These are phyloP conservation scores for Lachnellula hyalina DNA, from an alignment of 2,329 filamentous ascomycete species.

Conservation along the genomic window DNA sequence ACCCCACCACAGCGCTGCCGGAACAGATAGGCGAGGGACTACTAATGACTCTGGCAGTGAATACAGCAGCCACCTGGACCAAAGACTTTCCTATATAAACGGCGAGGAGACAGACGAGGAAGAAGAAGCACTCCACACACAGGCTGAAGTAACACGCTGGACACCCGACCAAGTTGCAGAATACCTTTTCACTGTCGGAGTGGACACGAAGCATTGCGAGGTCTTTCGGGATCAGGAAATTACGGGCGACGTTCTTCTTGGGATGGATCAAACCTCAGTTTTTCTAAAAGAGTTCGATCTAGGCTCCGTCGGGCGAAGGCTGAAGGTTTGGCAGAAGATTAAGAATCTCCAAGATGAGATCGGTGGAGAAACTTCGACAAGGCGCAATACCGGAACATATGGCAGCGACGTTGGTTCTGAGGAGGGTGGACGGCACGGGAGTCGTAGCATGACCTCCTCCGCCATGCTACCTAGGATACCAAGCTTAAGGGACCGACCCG, in stretches of 20 bases:
- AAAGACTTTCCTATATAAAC: conserved; percentile 83
- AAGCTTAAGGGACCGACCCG: conserved; percentile 26
- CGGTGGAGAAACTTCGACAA: conserved; percentile 45
- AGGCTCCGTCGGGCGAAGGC: conserved; percentile 78
- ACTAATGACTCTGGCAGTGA: conserved; percentile 78
- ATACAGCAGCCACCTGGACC: conserved; percentile 74
- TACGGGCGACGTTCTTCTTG: conserved; percentile 82
- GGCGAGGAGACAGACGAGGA: conserved; percentile 95
- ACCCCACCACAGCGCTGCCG: conserved; percentile 36
- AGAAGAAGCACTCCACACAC: conserved; percentile 64
- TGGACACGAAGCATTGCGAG: conserved; percentile 86
- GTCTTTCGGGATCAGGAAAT: conserved; percentile 97
- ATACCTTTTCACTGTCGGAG: conserved; percentile 77
- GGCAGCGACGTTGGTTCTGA: conserved; percentile 56
- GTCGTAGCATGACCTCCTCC: conserved; percentile 25
- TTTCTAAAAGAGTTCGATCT: conserved; percentile 95
- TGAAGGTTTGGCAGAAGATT: conserved; percentile 97
- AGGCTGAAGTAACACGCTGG: conserved; percentile 75
- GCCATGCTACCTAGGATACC: conserved; percentile 27
- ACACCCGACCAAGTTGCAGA: conserved; percentile 77
- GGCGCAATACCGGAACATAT: conserved; percentile 51
- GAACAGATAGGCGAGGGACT: conserved; percentile 45
- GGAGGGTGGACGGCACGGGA: conserved; percentile 44
- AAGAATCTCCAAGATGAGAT: conserved; percentile 87
- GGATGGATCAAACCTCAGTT: conserved; percentile 91